A percentile compares a stretch with the other conserved stretches of the same genome.
Evolutionary conservation across 2,329 filamentous ascomycete genomes (phyloP).

Genomic region (Monilinia fructicola): DNA sequence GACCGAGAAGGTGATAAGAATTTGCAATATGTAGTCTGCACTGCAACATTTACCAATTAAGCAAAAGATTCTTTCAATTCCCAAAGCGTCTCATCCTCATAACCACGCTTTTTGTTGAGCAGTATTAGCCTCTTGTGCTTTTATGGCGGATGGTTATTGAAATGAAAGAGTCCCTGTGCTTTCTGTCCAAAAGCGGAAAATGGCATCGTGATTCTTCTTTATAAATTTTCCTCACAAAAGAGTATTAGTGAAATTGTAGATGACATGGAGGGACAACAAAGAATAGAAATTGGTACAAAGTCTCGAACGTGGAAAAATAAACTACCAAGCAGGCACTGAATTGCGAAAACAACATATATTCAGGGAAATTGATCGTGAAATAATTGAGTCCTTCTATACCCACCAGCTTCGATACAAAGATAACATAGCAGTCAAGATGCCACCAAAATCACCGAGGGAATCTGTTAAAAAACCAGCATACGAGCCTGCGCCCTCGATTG

Average conservation of each 20-base stretch:
- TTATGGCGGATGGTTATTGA: background rate
- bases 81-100: background rate
- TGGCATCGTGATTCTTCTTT: background rate
- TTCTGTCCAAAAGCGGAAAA: background rate
- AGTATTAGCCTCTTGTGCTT: background rate
- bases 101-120: background rate
- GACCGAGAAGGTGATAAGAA: too few relatives aligned
- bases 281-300: background rate
- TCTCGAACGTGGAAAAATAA: background rate
- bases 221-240: background rate
- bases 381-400: background rate
- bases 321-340: background rate
- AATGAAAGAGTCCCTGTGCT: background rate
- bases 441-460: too few relatives aligned
- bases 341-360: background rate
- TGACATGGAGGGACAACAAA: background rate
- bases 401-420: background rate
- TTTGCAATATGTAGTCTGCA: too few relatives aligned
- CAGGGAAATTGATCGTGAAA: background rate
- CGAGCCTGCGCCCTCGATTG: background rate
- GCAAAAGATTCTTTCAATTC: background rate
- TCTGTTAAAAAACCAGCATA: background rate
- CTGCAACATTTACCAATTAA: too few relatives aligned
- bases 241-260: background rate
- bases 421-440: background rate